Evolutionary conservation across 164 flowering plant genomes (phyloP).

Genomic region (Vitis rotundifolia): DNA sequence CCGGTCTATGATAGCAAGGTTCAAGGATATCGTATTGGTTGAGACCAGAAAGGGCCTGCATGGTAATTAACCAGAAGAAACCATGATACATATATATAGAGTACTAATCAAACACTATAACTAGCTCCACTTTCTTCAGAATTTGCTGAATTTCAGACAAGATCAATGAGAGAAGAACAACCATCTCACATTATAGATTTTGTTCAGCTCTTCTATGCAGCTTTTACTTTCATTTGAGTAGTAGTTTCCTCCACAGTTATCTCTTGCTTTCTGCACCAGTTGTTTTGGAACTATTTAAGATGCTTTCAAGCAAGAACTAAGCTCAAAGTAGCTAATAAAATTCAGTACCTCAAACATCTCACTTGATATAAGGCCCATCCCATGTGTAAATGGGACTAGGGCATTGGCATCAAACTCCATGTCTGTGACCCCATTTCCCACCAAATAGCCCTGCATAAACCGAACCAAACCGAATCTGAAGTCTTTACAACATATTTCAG

Average conservation of each 20-base stretch:
- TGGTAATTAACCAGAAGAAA: not conserved
- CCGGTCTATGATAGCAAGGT: conserved; percentile 37
- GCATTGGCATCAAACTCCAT: conserved; percentile 32
- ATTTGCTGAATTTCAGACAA: no score
- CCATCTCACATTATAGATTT: conserved; percentile 19
- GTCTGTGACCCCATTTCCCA: conserved; percentile 45
- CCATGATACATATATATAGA: not conserved
- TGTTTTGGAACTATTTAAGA: no score
- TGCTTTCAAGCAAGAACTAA: not conserved
- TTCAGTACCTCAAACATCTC: conserved; percentile 26
- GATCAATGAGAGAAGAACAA: no score
- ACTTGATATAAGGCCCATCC: conserved; percentile 45
- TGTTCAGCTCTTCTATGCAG: conserved; percentile 6
- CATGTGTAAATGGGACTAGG: conserved; percentile 41
- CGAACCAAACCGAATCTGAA: not conserved
- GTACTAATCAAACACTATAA: not conserved
- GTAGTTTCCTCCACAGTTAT: conserved; percentile 24
- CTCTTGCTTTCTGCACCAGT: conserved; percentile 16
- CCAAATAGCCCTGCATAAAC: conserved; percentile 36
- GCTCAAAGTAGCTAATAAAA: not conserved
- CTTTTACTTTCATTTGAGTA: not conserved
- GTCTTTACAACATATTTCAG: not conserved
- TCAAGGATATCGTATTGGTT: conserved; percentile 39
- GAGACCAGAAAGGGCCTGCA: conserved; percentile 19
- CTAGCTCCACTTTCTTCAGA: no score